Evolutionary conservation across 768 basidiomycete genomes (phyloP).

Genomic region (Hericium coralloides): DNA sequence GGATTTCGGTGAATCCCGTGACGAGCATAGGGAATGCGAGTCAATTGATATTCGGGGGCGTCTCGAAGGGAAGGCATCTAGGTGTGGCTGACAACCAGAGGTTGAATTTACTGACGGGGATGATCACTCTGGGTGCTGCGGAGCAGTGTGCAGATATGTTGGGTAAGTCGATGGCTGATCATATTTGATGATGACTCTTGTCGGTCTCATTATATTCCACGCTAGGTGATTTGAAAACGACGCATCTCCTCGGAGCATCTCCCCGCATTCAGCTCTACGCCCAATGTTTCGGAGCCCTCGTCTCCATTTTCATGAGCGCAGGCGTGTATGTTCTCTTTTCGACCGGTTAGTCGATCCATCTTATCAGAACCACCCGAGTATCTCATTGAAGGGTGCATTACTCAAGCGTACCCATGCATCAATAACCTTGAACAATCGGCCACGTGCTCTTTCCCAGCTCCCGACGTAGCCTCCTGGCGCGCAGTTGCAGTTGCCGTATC

Average conservation of each 20-base stretch:
- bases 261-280: slow-evolving; percentile 56
- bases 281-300: slow-evolving; percentile 47
- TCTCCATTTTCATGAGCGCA: slow-evolving; percentile 50
- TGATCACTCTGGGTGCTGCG: slow-evolving; percentile 45
- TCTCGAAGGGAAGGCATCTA: slow-evolving; percentile 38
- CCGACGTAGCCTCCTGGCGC: slow-evolving; percentile 47
- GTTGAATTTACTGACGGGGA: slow-evolving; percentile 44
- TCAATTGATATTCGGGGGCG: slow-evolving; percentile 58
- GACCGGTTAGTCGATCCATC: slow-evolving; percentile 16
- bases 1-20: slow-evolving; percentile 56
- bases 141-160: slow-evolving; percentile 57
- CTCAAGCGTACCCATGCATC: slow-evolving; percentile 47
- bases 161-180: slow-evolving; percentile 6
- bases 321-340: slow-evolving; percentile 57
- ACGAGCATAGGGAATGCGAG: slow-evolving; percentile 53
- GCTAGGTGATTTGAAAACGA: slow-evolving; percentile 52
- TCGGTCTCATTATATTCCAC: too few species aligned
- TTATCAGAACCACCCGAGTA: too few species aligned
- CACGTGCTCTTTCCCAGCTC: slow-evolving; percentile 45
- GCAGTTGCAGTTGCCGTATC: slow-evolving; percentile 48
- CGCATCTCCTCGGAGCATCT: slow-evolving; percentile 56
- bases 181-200: too few species aligned
- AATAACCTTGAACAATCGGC: slow-evolving; percentile 20
- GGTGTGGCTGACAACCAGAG: slow-evolving; percentile 28
- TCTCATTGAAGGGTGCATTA: too few species aligned